phyloP scores from a whole-genome alignment of 2,329 filamentous ascomycete species.

The Stachybotrys chlorohalonatus region DNA sequence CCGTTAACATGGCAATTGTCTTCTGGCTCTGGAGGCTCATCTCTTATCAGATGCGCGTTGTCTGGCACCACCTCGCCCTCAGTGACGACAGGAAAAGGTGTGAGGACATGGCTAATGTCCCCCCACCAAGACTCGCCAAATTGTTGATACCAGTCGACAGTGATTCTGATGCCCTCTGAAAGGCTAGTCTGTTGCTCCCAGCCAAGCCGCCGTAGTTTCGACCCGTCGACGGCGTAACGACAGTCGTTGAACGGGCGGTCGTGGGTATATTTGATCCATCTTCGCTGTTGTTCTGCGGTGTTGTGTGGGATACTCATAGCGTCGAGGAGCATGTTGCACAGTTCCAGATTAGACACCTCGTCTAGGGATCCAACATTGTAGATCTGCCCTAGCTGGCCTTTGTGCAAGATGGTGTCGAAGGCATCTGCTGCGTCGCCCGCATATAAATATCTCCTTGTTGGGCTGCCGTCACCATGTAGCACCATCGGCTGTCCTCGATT shows the following conservation, averaged over 20 bases:
- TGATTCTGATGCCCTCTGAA: slow-evolving; percentile 51
- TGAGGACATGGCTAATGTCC: slow-evolving; percentile 59
- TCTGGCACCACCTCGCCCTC: slow-evolving; percentile 46
- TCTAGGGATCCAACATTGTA: slow-evolving; percentile 78
- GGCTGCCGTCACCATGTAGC: slow-evolving; percentile 68
- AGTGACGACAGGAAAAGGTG: slow-evolving; percentile 53
- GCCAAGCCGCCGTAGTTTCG: slow-evolving; percentile 56
- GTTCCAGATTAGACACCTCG: slow-evolving; percentile 64
- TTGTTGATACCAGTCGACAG: slow-evolving; percentile 60
- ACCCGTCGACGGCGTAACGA: slow-evolving; percentile 62
- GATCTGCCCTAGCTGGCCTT: slow-evolving; percentile 62
- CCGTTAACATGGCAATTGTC: slow-evolving; percentile 9
- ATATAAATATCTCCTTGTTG: slow-evolving; percentile 68
- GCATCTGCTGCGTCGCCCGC: slow-evolving; percentile 73
- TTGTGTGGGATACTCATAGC: slow-evolving; percentile 49
- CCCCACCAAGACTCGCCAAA: slow-evolving; percentile 66
- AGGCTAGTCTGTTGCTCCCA: slow-evolving; percentile 62
- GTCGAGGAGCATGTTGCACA: slow-evolving; percentile 56
- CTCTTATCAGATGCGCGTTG: slow-evolving; percentile 22
- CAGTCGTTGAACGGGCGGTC: slow-evolving; percentile 74
- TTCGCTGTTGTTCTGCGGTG: slow-evolving; percentile 42
- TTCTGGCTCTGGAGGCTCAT: slow-evolving; percentile 19
- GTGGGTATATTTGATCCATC: slow-evolving; percentile 65
- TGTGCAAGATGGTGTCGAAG: slow-evolving; percentile 77
- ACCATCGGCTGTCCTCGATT: slow-evolving; percentile 58